These are phyloP conservation scores for Arthrobotrys sphaeroides DNA, from an alignment of 2,329 filamentous ascomycete genomes.

Conservation along the genomic window DNA sequence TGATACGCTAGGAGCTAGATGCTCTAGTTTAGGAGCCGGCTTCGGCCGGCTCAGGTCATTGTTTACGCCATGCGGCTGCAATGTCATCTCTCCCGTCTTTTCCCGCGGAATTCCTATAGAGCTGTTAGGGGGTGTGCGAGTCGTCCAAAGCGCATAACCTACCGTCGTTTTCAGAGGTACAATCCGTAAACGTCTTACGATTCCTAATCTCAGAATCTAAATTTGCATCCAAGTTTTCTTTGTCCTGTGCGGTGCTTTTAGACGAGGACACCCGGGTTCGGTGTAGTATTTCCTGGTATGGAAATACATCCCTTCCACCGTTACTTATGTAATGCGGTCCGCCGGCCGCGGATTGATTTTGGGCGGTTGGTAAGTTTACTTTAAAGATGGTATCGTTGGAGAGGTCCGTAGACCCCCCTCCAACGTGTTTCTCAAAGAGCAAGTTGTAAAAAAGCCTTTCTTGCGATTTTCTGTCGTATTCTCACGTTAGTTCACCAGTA, in stretches of 20 bases:
- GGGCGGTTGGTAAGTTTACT: neutral
- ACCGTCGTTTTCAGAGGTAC: no score
- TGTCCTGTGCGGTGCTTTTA: neutral
- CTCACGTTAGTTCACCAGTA: neutral
- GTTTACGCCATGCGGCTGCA: no score
- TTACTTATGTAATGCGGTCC: neutral
- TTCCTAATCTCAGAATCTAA: neutral
- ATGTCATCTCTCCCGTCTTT: no score
- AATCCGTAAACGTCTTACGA: no score
- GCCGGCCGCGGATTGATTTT: neutral
- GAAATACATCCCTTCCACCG: neutral
- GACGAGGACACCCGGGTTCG: neutral
- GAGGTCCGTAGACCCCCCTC: neutral
- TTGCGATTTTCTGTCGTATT: conserved; percentile 17
- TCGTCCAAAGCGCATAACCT: no score
- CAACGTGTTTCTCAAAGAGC: conserved; percentile 5
- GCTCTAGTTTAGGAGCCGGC: neutral
- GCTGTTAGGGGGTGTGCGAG: no score
- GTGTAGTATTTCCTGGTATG: neutral
- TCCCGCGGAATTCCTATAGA: no score
- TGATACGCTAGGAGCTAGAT: neutral
- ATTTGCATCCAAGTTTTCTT: no score
- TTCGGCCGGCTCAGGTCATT: no score
- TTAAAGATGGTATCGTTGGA: conserved; percentile 1
- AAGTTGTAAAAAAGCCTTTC: conserved; percentile 24